Percentiles rank a stretch among this genome's conserved stretches.
phyloP scores from a whole-genome alignment of 2,329 filamentous ascomycete genomes.

The Talaromyces sp. region DNA sequence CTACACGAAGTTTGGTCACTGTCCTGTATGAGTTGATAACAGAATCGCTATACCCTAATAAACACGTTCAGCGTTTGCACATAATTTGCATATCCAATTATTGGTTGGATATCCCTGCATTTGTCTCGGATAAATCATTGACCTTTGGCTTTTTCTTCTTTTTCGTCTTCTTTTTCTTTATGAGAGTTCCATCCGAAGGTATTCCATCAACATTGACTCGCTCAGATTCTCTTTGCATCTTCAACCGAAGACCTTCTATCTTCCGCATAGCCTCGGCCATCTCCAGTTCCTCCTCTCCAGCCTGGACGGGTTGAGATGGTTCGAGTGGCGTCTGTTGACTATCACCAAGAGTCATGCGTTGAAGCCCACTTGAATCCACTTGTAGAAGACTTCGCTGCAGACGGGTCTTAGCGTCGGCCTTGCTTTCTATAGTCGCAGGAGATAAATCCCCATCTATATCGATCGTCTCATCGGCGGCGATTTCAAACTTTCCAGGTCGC shows the following conservation, averaged over 20 bases:
- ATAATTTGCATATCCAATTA: neutral
- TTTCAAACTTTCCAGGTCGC: slow-evolving; percentile 50
- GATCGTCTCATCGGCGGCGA: slow-evolving; percentile 70
- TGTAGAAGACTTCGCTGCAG: slow-evolving; percentile 64
- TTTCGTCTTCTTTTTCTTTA: slow-evolving; percentile 51
- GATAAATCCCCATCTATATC: slow-evolving; percentile 36
- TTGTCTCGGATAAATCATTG: neutral
- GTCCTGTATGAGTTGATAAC: neutral
- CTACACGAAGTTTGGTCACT: neutral
- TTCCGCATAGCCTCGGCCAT: slow-evolving; percentile 85
- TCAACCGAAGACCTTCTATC: slow-evolving; percentile 76
- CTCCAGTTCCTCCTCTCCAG: slow-evolving; percentile 72
- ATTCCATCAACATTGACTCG: slow-evolving; percentile 45
- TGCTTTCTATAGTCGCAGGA: slow-evolving; percentile 36
- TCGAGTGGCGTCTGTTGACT: slow-evolving; percentile 15
- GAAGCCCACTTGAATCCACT: slow-evolving; percentile 80
- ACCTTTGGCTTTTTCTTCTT: slow-evolving; percentile 7
- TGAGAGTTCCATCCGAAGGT: slow-evolving; percentile 40
- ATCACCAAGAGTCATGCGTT: slow-evolving; percentile 63
- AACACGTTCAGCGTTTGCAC: neutral
- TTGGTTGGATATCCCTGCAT: neutral
- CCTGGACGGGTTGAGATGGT: slow-evolving; percentile 51
- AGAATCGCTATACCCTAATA: neutral
- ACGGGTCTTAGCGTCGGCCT: slow-evolving; percentile 7
- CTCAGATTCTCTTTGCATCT: slow-evolving; percentile 61